Conservation (phyloP, 192 early-diverging fungal species). For the Mycoemilia scoparia region DNA sequence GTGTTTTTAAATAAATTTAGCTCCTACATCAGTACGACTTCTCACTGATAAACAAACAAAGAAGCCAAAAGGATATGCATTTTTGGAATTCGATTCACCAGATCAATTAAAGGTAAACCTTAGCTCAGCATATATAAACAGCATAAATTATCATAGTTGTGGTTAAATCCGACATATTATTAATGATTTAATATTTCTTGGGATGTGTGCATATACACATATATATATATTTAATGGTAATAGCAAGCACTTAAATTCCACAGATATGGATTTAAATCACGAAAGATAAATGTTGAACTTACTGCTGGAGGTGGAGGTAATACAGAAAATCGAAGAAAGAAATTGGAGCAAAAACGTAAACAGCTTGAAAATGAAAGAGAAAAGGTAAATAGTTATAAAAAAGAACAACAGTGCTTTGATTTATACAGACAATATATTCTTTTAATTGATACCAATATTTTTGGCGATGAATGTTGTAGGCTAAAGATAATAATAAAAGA, state of each 20-base stretch:
- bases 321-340: slow-evolving; percentile 19
- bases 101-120: slow-evolving; percentile 29
- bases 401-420: slow-evolving; percentile 1
- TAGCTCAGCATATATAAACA: background rate
- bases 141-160: background rate
- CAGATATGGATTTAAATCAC: slow-evolving; percentile 36
- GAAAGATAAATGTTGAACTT: slow-evolving; percentile 54
- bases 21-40: slow-evolving; percentile 38
- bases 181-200: too few species aligned
- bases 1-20: background rate
- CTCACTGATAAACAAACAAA: slow-evolving; percentile 49
- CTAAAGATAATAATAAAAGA: background rate
- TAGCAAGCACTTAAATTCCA: slow-evolving; percentile 46
- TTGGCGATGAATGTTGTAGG: background rate
- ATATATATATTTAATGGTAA: too few species aligned
- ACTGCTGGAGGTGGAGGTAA: slow-evolving; percentile 57
- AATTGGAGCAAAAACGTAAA: slow-evolving; percentile 14
- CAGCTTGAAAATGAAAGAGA: slow-evolving; percentile 21
- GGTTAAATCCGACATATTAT: too few species aligned
- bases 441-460: background rate
- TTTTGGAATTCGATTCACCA: slow-evolving; percentile 40
- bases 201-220: too few species aligned
- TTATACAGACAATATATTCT: background rate
- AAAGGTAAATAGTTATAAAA: slow-evolving; percentile 4
- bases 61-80: slow-evolving; percentile 56